Evolutionary conservation across 257 asterid species (phyloP), one percentile per base, ranked within the genome.

Genomic region (Rubia yunnanensis): DNA sequence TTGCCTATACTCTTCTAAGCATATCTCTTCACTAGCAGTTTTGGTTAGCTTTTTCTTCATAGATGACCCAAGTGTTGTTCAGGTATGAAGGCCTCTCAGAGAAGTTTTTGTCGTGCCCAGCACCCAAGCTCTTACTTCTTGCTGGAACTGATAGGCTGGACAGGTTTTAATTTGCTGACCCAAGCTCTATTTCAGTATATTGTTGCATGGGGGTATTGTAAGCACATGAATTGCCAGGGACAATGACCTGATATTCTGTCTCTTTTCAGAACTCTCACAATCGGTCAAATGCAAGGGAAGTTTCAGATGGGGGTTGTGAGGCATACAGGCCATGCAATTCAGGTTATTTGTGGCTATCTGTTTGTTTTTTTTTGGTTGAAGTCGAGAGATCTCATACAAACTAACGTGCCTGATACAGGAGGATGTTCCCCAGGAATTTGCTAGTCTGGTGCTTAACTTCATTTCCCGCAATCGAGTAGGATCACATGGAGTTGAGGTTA

Each of bases 61-160:
- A 31, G 18, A 27, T 52, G 54, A 52, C 10, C 20, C 30, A 17
- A 27, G 10, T 26, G 14, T 0, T 66, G 48, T 78, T 80, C 94
- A 89, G 99, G 99, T 92, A 94, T 66, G 99, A 90, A 85, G 97
- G 99, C 72, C 96, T 94, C 78, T 94, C 99, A 23, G 96, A 90
- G 28, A 88, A 83, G 20, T 94, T 88, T 72, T 73, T 94, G 77
- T 81, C 95, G 41, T 73, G 82, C 75, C 91, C 97, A 35, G 95
- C 82, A 54, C 92, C 99, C 63, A 94, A 94, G 74, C 86, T 94
- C 76, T 80, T 94, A 83, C 99, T 94, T 74, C 79, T 94, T 76
- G 97, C 99, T 11, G 96, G 99, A 71, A 94, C 99, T 34, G 99
- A 94, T 80, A 82, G 99, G 69, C 84, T 94, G 65, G 99, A 94